Conservation (phyloP, 805 yeast species). For the Kluyveromyces starmeri region DNA sequence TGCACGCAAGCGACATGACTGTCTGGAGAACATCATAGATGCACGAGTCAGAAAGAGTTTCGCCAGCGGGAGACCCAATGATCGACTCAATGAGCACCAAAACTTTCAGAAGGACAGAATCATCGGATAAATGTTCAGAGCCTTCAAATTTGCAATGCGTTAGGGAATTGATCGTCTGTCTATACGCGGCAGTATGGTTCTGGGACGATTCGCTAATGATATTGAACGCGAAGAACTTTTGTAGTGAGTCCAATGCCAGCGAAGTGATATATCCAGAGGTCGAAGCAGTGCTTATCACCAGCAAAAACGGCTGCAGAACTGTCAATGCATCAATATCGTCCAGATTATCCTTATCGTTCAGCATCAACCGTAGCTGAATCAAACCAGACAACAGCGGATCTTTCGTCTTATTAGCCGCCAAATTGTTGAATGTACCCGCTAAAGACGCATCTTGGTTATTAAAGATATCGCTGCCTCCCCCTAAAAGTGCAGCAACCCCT, state of each 20-base stretch:
- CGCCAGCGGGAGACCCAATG: slow-evolving; percentile 55
- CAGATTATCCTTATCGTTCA: slow-evolving; percentile 46
- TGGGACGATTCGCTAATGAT: slow-evolving; percentile 49
- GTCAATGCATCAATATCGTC: slow-evolving; percentile 60
- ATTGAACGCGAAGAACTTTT: slow-evolving; percentile 62
- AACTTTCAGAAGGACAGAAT: slow-evolving; percentile 79
- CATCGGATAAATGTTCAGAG: slow-evolving; percentile 85
- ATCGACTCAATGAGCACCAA: slow-evolving; percentile 63
- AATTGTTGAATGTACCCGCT: slow-evolving; percentile 28
- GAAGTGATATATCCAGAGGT: slow-evolving; percentile 84
- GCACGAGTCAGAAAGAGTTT: slow-evolving; percentile 66
- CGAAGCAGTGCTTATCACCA: slow-evolving; percentile 72
- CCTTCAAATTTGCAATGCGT: slow-evolving; percentile 96
- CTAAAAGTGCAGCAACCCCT: slow-evolving; percentile 79
- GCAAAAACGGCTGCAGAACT: slow-evolving; percentile 75
- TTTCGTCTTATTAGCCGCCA: slow-evolving; percentile 27
- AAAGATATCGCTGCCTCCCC: slow-evolving; percentile 50
- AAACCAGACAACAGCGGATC: slow-evolving; percentile 72
- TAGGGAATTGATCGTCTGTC: slow-evolving; percentile 44
- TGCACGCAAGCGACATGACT: slow-evolving; percentile 84
- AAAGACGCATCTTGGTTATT: slow-evolving; percentile 35
- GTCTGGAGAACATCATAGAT: slow-evolving; percentile 87
- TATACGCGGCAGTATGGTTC: slow-evolving; percentile 51
- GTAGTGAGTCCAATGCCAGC: slow-evolving; percentile 65
- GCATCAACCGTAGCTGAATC: slow-evolving; percentile 64